Percentiles rank a stretch among this genome's conserved stretches.
These are phyloP conservation scores for Metrosideros polymorpha DNA, from an alignment of 441 rosid genomes.

Conservation along the genomic window DNA sequence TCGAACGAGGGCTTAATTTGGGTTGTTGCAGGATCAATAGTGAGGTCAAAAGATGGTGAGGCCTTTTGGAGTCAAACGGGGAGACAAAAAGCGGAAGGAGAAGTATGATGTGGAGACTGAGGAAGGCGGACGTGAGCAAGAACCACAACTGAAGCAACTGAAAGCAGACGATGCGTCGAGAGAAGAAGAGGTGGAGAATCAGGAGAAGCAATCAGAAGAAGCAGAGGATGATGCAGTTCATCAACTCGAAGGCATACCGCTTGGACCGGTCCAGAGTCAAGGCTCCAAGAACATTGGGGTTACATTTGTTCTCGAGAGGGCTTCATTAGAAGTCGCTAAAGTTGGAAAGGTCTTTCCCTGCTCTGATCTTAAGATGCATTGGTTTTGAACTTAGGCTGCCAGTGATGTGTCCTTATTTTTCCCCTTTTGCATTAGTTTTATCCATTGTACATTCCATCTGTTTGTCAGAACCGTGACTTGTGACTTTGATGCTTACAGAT, in stretches of 20 bases:
- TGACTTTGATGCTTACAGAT: not conserved
- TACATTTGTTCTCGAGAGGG: slow-evolving; percentile 69
- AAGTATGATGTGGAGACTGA: slow-evolving; percentile 31
- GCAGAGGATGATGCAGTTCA: slow-evolving; percentile 13
- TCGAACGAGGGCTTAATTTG: not conserved
- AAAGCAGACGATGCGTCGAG: slow-evolving; percentile 1
- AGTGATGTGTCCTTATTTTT: not conserved
- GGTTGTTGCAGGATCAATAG: not conserved
- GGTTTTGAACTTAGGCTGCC: not conserved
- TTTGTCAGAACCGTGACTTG: not conserved
- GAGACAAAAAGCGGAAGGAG: slow-evolving; percentile 34
- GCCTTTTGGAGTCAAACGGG: slow-evolving; percentile 31
- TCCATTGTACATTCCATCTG: not conserved
- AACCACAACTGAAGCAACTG: not conserved
- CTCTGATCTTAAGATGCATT: not conserved
- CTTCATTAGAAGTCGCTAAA: slow-evolving; percentile 76
- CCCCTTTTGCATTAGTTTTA: not conserved
- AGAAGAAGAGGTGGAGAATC: slow-evolving; percentile 5
- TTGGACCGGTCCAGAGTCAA: slow-evolving; percentile 8
- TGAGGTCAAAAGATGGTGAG: slow-evolving; percentile 29
- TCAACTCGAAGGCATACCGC: slow-evolving; percentile 38
- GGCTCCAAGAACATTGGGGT: slow-evolving; percentile 27
- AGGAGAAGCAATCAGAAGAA: slow-evolving; percentile 4
- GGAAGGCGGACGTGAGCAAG: slow-evolving; percentile 11
- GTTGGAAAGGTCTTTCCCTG: slow-evolving; percentile 62